Evolutionary conservation across 768 basidiomycete species (phyloP).

Genomic region (Krasilnikovozyma curviuscula): DNA sequence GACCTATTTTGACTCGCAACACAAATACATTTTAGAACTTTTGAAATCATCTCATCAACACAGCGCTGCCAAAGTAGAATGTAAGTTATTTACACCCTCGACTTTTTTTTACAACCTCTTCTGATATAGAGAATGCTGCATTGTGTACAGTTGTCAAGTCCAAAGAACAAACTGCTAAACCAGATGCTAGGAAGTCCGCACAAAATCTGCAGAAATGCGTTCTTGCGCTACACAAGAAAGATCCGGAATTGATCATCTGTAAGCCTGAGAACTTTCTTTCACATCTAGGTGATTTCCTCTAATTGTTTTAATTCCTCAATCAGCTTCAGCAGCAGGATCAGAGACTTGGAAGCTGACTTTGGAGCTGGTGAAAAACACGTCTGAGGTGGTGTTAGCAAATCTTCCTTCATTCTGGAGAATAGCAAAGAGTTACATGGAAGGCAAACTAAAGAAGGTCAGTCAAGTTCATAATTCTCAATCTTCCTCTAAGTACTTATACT

Average conservation of each 20-base stretch:
- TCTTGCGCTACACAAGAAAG: conserved; percentile 42
- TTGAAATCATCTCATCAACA: conserved; percentile 46
- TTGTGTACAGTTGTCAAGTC: no score
- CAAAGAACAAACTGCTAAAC: no score
- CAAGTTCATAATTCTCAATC: background rate
- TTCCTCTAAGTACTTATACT: background rate
- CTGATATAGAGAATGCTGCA: no score
- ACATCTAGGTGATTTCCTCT: no score
- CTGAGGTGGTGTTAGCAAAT: conserved; percentile 61
- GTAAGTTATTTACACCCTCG: no score
- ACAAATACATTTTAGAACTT: conserved; percentile 59
- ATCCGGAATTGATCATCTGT: conserved; percentile 46
- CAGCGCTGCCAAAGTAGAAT: conserved; percentile 35
- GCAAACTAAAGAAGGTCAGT: conserved; percentile 32
- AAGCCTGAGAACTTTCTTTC: no score
- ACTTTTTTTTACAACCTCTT: no score
- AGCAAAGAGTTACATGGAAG: conserved; percentile 73
- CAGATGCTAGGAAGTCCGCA: no score
- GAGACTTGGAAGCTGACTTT: conserved; percentile 64
- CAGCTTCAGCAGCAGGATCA: no score
- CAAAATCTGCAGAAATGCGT: conserved; percentile 38
- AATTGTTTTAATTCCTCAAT: no score
- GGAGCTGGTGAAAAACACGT: conserved; percentile 64
- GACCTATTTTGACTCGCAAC: conserved; percentile 88
- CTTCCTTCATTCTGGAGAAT: conserved; percentile 91